Evolutionary conservation across 768 basidiomycete genomes (phyloP).

Genomic region (Ramaria rubella): DNA sequence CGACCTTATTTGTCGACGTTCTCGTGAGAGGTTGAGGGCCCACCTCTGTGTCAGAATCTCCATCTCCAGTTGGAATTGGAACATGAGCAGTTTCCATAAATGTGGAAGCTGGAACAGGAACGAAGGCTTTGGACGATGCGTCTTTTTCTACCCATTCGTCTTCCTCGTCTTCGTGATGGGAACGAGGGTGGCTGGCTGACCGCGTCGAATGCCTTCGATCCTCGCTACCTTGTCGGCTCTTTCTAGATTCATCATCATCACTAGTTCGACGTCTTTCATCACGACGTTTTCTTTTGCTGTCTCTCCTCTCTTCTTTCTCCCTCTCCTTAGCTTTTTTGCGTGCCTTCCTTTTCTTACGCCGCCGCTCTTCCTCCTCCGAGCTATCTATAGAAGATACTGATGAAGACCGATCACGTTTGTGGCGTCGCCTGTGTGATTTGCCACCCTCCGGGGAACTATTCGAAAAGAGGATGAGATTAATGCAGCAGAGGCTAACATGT

Average conservation of each 20-base stretch:
- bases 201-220: conserved; percentile 12
- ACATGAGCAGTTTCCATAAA: conserved; percentile 10
- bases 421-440: conserved; percentile 42
- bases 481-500: too few relatives aligned
- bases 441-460: conserved; percentile 52
- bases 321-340: conserved; percentile 27
- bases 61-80: conserved; percentile 13
- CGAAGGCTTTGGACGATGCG: conserved; percentile 23
- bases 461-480: too few relatives aligned
- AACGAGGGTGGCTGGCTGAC: conserved; percentile 13
- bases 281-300: conserved; percentile 17
- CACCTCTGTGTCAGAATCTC: conserved; percentile 54
- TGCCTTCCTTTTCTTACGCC: conserved; percentile 46
- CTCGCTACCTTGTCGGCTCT: conserved; percentile 6
- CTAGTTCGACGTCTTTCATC: conserved; percentile 10
- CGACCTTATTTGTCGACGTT: conserved; percentile 45
- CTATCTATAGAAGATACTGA: conserved; percentile 42
- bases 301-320: conserved; percentile 21
- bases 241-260: not conserved
- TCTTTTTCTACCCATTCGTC: conserved; percentile 66
- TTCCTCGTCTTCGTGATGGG: conserved; percentile 27
- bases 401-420: conserved; percentile 31
- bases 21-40: conserved; percentile 69
- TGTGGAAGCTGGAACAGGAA: conserved; percentile 17
- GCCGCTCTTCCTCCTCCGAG: conserved; percentile 40